phyloP scores from a whole-genome alignment of 2,329 filamentous ascomycete genomes.

The Pyricularia grisea region DNA sequence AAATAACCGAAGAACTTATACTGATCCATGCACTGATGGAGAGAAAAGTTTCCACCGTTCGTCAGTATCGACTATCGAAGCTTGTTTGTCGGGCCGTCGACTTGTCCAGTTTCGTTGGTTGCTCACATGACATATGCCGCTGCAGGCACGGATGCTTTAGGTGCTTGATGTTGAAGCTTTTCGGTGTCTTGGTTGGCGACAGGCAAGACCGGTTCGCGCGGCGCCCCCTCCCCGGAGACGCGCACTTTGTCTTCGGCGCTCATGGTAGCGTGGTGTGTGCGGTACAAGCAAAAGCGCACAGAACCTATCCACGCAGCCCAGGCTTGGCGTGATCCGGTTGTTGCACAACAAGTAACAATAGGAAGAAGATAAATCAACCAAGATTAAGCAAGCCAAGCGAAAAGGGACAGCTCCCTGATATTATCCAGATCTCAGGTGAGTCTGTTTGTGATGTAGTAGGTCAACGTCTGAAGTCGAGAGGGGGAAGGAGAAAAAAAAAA shows the following conservation, averaged over 20 bases:
- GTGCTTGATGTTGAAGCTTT: constrained; percentile 33
- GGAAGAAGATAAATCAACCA: background rate
- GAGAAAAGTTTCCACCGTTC: background rate
- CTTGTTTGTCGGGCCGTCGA: background rate
- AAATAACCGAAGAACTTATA: constrained; percentile 85
- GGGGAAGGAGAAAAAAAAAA: background rate
- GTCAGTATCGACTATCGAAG: background rate
- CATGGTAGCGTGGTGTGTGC: constrained; percentile 32
- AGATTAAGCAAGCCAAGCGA: background rate
- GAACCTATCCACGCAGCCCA: background rate
- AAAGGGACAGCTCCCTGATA: background rate
- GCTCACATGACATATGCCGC: constrained; percentile 73
- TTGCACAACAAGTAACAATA: background rate
- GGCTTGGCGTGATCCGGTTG: background rate
- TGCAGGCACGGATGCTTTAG: constrained; percentile 57
- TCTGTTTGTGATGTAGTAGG: background rate
- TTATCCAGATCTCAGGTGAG: background rate
- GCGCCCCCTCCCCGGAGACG: constrained; percentile 62
- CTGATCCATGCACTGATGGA: constrained; percentile 73
- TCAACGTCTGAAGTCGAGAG: background rate
- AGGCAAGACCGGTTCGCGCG: constrained; percentile 60
- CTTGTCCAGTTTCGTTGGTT: constrained; percentile 1
- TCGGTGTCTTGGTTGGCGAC: constrained; percentile 69
- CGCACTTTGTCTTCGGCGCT: constrained; percentile 71
- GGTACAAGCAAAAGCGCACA: background rate